These are phyloP conservation scores for Trebouxia sp. DNA, from an alignment of 139 green algal genomes.

Conservation along the genomic window DNA sequence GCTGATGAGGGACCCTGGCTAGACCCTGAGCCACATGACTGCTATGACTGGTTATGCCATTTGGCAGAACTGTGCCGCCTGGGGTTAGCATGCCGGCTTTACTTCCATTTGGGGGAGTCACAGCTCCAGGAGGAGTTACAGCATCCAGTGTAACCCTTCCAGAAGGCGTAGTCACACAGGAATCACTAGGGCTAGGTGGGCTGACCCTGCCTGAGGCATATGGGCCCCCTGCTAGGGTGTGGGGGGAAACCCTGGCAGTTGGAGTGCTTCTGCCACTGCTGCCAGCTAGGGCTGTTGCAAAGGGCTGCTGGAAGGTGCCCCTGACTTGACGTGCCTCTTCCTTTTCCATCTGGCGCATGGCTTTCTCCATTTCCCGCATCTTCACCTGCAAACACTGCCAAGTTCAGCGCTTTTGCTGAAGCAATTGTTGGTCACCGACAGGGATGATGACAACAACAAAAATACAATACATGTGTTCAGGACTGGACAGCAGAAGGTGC, in stretches of 20 bases:
- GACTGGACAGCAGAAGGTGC: too few species aligned
- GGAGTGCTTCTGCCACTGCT: conserved; percentile 12
- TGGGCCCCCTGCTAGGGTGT: neutral
- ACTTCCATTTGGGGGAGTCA: neutral
- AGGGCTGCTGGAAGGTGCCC: neutral
- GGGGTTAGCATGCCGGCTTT: neutral
- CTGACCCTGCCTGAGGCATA: neutral
- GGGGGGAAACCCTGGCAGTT: neutral
- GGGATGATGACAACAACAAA: too few species aligned
- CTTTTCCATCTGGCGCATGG: conserved; percentile 13
- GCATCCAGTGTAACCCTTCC: neutral
- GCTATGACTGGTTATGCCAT: conserved; percentile 2
- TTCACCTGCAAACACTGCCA: too few species aligned
- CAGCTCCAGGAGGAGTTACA: neutral
- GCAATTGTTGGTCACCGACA: too few species aligned
- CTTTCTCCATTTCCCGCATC: conserved; percentile 11
- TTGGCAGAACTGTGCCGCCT: neutral
- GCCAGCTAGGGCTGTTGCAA: neutral
- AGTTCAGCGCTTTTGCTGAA: too few species aligned
- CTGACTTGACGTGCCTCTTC: neutral
- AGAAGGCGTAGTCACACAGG: neutral
- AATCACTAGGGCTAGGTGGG: neutral
- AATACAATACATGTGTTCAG: too few species aligned
- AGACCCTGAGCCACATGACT: too few species aligned
- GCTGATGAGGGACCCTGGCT: too few species aligned